Base-by-base conservation (phyloP, 192 early-diverging fungal species). In the Gigaspora rosea region DNA sequence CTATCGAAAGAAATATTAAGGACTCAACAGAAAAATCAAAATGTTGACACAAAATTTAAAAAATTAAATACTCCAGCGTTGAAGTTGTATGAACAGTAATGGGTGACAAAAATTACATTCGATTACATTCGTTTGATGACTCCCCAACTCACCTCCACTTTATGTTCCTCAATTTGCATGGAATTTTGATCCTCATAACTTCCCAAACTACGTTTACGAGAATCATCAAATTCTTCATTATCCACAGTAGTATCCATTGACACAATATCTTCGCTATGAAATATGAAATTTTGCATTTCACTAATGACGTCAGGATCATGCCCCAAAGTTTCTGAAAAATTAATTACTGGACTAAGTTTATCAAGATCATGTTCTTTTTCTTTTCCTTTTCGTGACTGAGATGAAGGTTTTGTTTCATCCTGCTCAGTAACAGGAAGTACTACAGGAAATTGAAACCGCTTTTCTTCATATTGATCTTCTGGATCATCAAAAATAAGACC, bases 401-500 rank as follows among this genome's bases (percentile, higher is more conserved):
- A 51, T 48, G 52, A 32, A 22, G 71, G n/a, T 54, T 52, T 13
- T 18, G 64, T 57, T 46, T 58, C 47, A 75, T 41, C 41, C 41
- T 16, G 32, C 51, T 64, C 47, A 1, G 54, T 41, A 1, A 59
- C 51, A 65, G 68, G 52, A 20, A 47, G 52, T 16, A n/a, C 22
- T 33, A 56, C 66, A 11, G 1, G 20, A 22, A 22, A 69, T 13
- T 20, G 76, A 13, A 76, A 64, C 32, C 67, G 78, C 5, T 73
- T 78, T 11, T 76, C 84, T 9, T 80, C 81, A 15, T 81, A 82
- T 9, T 78, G 82, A 10, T 90, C 87, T 10, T 90, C 91, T 20
- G 88, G 84, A 22, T 88, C 88, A 27, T 90, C 86, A 32, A 90
- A 90, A 57, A 92, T 90, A 71, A 97, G 79, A 11, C 94, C 94